Base-by-base conservation (phyloP, 805 yeast species). In the Grigorovia yakushimaensis region DNA sequence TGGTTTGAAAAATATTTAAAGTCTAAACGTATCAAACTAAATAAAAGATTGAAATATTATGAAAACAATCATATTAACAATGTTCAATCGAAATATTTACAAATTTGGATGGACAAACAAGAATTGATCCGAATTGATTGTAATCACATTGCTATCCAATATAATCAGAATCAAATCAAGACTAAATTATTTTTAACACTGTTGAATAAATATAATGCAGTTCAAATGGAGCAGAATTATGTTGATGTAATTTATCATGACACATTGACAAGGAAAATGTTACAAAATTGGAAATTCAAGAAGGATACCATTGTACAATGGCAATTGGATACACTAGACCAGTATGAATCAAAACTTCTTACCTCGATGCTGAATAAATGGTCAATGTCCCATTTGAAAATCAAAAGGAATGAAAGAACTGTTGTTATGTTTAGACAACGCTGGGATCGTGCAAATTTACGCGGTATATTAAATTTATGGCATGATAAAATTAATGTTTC, bases 371-470 rank as follows among this genome's bases (percentile, higher is more conserved):
- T 67, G 50, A 67, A 65, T 41, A 11, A 47, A 5, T 69, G 73
- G 72, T 62, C 63, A 22, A 51, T 69, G 49, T 55, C 58, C 42
- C 50, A 56, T 27, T 51, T 69, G 48, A 69, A 67, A 49, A 49
- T 56, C 2, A 56, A 58, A 35, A 61, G 69, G 47, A 68, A 68
- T 47, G 57, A 64, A 23, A 70, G 66, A 47, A 57, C 61, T 1
- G 59, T 67, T 2, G 57, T 52, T 4, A 53, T 53, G 13, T 68
- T 69, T 49, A 54, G 62, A 39, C 54, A 50, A n/a, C 56, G 74
- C 44, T 70, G 73, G 73, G 57, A 63, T 46, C 59, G 73, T 42
- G 73, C 73, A 1, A 64, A 56, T 22, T 48, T 67, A 22, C 52
- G 73, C 44, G 73, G 70, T 0, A 46, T 69, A 5, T 40, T 70